Conservation (phyloP, 305 asterid species). For the Rubia peregrina region DNA sequence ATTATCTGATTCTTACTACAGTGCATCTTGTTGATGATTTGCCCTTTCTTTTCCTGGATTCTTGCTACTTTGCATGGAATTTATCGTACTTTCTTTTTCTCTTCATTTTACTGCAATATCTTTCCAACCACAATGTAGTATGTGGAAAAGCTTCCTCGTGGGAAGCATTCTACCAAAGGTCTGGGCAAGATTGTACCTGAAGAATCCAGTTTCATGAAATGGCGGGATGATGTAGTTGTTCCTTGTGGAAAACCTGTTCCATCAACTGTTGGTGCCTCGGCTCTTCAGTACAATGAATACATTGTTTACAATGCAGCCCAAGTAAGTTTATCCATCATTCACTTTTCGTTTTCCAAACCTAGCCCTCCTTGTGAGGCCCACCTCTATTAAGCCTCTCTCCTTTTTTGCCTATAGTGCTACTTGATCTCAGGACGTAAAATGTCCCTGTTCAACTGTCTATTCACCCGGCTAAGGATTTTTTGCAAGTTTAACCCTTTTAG, state of each 20-base stretch:
- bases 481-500: slow-evolving; percentile 31
- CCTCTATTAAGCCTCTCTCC: too few relatives aligned
- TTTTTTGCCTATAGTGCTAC: too few relatives aligned
- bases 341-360: neutral
- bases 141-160: slow-evolving; percentile 84
- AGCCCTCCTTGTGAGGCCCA: neutral
- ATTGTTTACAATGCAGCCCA: slow-evolving; percentile 84
- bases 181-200: slow-evolving; percentile 78
- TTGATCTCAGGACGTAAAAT: too few relatives aligned
- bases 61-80: neutral
- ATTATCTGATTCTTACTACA: neutral
- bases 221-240: slow-evolving; percentile 80
- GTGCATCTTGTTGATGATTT: neutral
- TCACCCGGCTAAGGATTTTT: neutral
- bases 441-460: neutral
- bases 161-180: slow-evolving; percentile 93
- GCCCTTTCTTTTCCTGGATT: neutral
- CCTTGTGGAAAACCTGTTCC: slow-evolving; percentile 91
- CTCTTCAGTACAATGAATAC: slow-evolving; percentile 87
- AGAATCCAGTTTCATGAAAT: slow-evolving; percentile 55
- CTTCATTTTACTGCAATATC: neutral
- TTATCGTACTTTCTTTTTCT: slow-evolving; percentile 3
- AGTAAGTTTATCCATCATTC: slow-evolving; percentile 33
- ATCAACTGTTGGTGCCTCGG: slow-evolving; percentile 60
- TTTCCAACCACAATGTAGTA: slow-evolving; percentile 41